phyloP scores from a whole-genome alignment of 202 grass and related monocot genomes.

The Brachypodium distachyon region DNA sequence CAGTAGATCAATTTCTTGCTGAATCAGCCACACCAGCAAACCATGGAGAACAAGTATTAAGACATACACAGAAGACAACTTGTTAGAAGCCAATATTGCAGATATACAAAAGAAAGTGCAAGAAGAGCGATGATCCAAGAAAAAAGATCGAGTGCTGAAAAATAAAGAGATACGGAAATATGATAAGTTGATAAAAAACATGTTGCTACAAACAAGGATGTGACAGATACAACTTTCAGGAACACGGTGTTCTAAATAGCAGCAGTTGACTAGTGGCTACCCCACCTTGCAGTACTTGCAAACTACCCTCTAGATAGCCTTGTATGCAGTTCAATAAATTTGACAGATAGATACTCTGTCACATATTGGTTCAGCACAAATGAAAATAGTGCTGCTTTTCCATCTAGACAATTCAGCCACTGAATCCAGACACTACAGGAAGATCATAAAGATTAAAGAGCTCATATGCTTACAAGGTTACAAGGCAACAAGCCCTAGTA shows the following conservation, averaged over 20 bases:
- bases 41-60: constrained; percentile 23
- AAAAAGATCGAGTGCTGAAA: not conserved
- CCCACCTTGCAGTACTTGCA: not conserved
- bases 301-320: not conserved
- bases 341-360: not conserved
- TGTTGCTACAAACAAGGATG: constrained; percentile 1
- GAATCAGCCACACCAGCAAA: constrained; percentile 35
- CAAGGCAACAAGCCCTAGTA: not conserved
- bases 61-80: constrained; percentile 27
- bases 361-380: not conserved
- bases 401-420: not conserved
- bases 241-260: not conserved
- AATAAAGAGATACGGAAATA: not conserved
- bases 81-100: constrained; percentile 7
- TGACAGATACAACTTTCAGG: not conserved
- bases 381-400: not conserved
- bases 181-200: not conserved
- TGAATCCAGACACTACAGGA: not conserved
- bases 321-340: not conserved
- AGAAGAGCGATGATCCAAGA: not conserved
- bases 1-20: constrained; percentile 99
- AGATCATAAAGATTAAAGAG: not conserved
- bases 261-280: not conserved
- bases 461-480: not conserved
- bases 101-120: not conserved